Base-by-base conservation (phyloP, 495 filamentous ascomycete species). In the Bombardia bombarda region DNA sequence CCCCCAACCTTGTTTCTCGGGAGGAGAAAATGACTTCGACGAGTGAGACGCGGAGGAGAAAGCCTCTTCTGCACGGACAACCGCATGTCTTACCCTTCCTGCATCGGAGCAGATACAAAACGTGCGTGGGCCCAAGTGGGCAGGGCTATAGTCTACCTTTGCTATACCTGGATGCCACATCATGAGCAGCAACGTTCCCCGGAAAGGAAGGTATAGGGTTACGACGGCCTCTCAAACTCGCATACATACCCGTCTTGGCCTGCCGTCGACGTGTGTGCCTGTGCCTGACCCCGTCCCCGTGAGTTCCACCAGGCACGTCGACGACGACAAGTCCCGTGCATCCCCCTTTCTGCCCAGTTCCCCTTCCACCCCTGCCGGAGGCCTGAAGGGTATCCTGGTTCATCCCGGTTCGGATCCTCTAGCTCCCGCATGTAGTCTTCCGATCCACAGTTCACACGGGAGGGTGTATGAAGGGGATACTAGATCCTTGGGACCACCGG, bases 401-500 rank as follows among this genome's bases (percentile, higher is more conserved):
- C 10, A 22, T 22, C 14, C 40, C 40, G 40, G 17, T 12, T n/a
- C n/a, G n/a, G n/a, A n/a, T 7, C 38, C 19, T 28, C n/a, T 26
- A 9, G 20, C 37, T 39, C 14, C 20, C 22, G 37, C 22, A 39
- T 26, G 22, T 10, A 31, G 9, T n/a, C 8, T 19, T 19, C 18
- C 12, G 20, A 42, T 8, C 26, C 30, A 30, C n/a, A 22, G 40
- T 12, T n/a, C 22, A 28, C n/a, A 7, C n/a, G 8, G n/a, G 37
- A 14, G 37, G 37, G 16, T 9, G 22, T 16, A 9, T 28, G 23
- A 10, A 24, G 40, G 30, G 40, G 40, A 23, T 42, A 23, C 40
- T 30, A 40, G 38, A 40, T 40, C 38, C 38, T 40, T 23, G 38
- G 38, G 38, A 40, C 23, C n/a, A n/a, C n/a, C n/a, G n/a, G n/a